Conservation (phyloP, 768 basidiomycete species). For the Boletus subcaerulescens region DNA sequence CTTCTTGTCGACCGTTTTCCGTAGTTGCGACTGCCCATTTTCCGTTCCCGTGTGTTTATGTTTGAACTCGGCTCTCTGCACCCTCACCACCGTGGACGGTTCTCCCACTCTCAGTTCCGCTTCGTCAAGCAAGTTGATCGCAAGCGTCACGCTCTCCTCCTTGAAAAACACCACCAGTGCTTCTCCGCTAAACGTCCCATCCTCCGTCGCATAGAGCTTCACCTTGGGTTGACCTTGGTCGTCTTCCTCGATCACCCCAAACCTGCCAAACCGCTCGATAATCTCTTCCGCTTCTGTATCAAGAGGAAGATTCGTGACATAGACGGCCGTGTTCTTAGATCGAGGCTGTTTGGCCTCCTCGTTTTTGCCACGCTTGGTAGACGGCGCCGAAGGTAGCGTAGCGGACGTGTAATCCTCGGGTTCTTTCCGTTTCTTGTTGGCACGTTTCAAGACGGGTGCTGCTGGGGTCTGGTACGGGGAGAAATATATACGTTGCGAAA, state of each 20-base stretch:
- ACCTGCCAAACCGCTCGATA: conserved; percentile 83
- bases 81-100: conserved; percentile 65
- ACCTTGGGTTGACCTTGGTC: conserved; percentile 89
- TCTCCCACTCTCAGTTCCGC: conserved; percentile 87
- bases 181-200: conserved; percentile 89
- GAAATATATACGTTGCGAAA: conserved; percentile 24
- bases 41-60: conserved; percentile 56
- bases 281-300: conserved; percentile 76
- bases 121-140: conserved; percentile 84
- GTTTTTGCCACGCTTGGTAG: conserved; percentile 68
- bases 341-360: conserved; percentile 49
- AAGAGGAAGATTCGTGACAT: conserved; percentile 77
- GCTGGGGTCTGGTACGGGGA: conserved; percentile 65
- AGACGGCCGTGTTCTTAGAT: conserved; percentile 92
- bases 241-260: conserved; percentile 90
- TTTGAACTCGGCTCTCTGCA: conserved; percentile 72
- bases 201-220: conserved; percentile 90
- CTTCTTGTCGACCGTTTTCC: conserved; percentile 74
- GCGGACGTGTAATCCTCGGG: conserved; percentile 68
- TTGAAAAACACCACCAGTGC: conserved; percentile 97
- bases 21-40: conserved; percentile 43
- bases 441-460: conserved; percentile 78
- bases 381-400: conserved; percentile 46
- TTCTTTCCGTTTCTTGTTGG: conserved; percentile 76
- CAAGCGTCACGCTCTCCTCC: conserved; percentile 89